Percentiles rank a stretch among this genome's conserved stretches.
Conservation (phyloP, 2,329 filamentous ascomycete genomes). For the Dendryphion nanum region DNA sequence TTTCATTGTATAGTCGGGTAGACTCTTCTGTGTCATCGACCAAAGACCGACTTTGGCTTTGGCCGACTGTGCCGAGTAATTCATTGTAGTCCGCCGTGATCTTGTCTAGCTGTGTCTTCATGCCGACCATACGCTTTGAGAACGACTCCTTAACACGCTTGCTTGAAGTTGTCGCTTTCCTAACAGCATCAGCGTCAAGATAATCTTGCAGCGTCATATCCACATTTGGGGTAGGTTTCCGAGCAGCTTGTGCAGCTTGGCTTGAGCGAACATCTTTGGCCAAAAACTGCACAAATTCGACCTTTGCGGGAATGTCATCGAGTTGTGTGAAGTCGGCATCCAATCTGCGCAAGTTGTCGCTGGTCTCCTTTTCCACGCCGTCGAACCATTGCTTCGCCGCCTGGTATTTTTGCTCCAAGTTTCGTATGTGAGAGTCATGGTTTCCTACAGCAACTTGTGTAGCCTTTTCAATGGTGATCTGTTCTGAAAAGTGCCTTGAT, state of each 20-base stretch:
- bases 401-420: slow-evolving; percentile 69
- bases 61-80: slow-evolving; percentile 44
- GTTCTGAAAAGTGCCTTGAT: slow-evolving; percentile 67
- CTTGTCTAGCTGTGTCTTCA: slow-evolving; percentile 43
- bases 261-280: slow-evolving; percentile 31
- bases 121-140: slow-evolving; percentile 51
- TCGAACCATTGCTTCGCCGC: slow-evolving; percentile 70
- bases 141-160: slow-evolving; percentile 63
- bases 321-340: slow-evolving; percentile 67
- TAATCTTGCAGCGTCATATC: slow-evolving; percentile 48
- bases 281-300: slow-evolving; percentile 60
- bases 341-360: slow-evolving; percentile 63
- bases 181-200: slow-evolving; percentile 70
- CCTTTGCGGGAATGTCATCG: slow-evolving; percentile 61
- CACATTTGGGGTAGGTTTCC: slow-evolving; percentile 22
- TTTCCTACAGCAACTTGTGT: slow-evolving; percentile 85
- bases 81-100: slow-evolving; percentile 45
- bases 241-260: slow-evolving; percentile 22
- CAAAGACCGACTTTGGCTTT: slow-evolving; percentile 52
- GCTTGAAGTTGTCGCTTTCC: slow-evolving; percentile 68
- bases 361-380: slow-evolving; percentile 66
- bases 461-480: slow-evolving; percentile 74
- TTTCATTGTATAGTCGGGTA: slow-evolving; percentile 72
- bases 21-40: slow-evolving; percentile 63
- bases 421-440: slow-evolving; percentile 70